Conservation (phyloP, 2,329 filamentous ascomycete species). For the Venturiaceae sp. region DNA sequence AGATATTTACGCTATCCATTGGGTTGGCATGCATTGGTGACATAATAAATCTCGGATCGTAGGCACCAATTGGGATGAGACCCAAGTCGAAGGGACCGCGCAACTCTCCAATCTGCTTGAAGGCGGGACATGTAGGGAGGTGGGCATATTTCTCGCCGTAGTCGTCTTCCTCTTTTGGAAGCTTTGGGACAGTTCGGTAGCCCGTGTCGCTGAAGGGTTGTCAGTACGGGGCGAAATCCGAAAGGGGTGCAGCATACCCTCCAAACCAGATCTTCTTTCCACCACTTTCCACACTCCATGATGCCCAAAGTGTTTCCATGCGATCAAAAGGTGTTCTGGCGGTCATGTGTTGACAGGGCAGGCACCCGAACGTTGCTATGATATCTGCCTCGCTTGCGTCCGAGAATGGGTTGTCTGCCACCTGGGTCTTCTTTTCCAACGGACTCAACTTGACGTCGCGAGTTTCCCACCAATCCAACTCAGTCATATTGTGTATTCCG, state of each 20-base stretch:
- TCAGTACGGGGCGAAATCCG: neutral
- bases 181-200: conserved; percentile 65
- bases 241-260: conserved; percentile 31
- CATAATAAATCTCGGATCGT: conserved; percentile 63
- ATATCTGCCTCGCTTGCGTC: conserved; percentile 35
- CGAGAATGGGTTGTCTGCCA: neutral
- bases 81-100: conserved; percentile 86
- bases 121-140: conserved; percentile 70
- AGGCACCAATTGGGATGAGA: conserved; percentile 87
- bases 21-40: conserved; percentile 80
- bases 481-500: conserved; percentile 69
- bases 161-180: conserved; percentile 57
- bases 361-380: conserved; percentile 61
- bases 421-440: conserved; percentile 11
- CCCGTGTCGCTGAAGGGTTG: conserved; percentile 64
- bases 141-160: conserved; percentile 54
- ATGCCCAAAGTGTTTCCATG: conserved; percentile 73
- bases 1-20: conserved; percentile 81
- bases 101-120: conserved; percentile 69
- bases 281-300: conserved; percentile 69
- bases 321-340: conserved; percentile 61
- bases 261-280: conserved; percentile 78
- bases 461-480: conserved; percentile 94
- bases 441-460: conserved; percentile 58
- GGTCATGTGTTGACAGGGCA: conserved; percentile 78